phyloP scores from a whole-genome alignment of 805 yeast species.

The Cephaloascus fragrans region DNA sequence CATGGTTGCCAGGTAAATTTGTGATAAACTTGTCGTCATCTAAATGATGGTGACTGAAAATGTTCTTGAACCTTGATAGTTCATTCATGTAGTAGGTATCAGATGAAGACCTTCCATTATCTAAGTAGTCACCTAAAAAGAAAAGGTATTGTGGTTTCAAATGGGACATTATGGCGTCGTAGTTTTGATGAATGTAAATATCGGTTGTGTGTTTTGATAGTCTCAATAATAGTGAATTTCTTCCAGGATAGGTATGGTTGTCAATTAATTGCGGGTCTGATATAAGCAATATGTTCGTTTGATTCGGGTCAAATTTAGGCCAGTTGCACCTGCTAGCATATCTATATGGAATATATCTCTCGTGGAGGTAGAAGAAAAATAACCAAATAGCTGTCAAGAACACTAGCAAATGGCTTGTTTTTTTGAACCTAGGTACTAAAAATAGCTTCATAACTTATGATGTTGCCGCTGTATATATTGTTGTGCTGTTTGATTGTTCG shows the following conservation, averaged over 20 bases:
- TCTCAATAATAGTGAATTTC: conserved; percentile 17
- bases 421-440: not conserved
- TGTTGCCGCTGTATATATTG: no score
- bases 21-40: conserved; percentile 6
- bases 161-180: conserved; percentile 17
- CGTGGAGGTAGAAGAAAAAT: not conserved
- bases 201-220: conserved; percentile 32
- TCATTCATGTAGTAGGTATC: conserved; percentile 20
- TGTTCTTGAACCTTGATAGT: conserved; percentile 18
- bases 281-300: conserved; percentile 21
- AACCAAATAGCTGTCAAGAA: not conserved
- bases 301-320: not conserved
- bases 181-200: conserved; percentile 24
- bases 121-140: conserved; percentile 32
- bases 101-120: conserved; percentile 25
- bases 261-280: conserved; percentile 38
- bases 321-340: not conserved
- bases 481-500: no score
- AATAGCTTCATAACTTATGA: no score
- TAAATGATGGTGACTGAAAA: conserved; percentile 14
- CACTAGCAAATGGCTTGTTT: not conserved
- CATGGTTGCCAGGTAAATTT: conserved; percentile 80
- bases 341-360: not conserved
- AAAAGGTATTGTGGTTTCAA: conserved; percentile 25
- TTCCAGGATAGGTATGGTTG: conserved; percentile 32